Base-by-base conservation (phyloP, 768 basidiomycete genomes). In the Rhodotorula graminis region DNA sequence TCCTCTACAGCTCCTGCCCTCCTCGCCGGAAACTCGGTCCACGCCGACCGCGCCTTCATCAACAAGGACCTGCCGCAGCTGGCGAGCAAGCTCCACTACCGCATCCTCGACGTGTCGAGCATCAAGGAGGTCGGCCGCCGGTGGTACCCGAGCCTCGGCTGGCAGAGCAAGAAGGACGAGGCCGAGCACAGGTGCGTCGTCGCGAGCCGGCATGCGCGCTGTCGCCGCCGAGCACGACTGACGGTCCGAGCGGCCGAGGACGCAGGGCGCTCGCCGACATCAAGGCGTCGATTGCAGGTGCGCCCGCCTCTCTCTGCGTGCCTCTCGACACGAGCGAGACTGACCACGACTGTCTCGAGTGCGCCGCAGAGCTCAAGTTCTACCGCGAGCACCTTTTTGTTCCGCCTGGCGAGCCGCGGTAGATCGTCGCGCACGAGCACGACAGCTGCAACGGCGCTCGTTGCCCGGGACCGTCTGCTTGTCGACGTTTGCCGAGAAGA, bases 31-130 rank as follows among this genome's bases (percentile, higher is more conserved):
- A 69, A 72, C 72, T 55, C 67, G 9, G 74, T 73, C 3, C 72
- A 73, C n/a, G 74, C 71, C 44, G 77, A 80, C 65, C 65, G 61
- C 2, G 74, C 64, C 3, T 77, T 77, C 67, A 70, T 69, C 60
- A 63, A 73, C 55, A 74, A 72, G 47, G 80, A 80, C 44, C 80
- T 83, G 78, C 80, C 80, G 1, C 76, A 76, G 16, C 70, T 82
- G 47, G 80, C 80, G 42, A 74, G 77, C 21, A 78, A 80, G 61
- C 76, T 82, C 14, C 81, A 81, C 29, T 82, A 82, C 68, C 72
- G 82, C 10, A 82, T 82, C 61, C 74, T 82, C 58, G 82, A 82
- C 79, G 72, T 70, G 40, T 61, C 59, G 25, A 70, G 66, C 21
- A 64, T 66, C 33, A 73, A 81, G 77, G 82, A 82, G 70, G 67